phyloP scores from a whole-genome alignment of 2,329 filamentous ascomycete genomes.

The Ceratocystis albifundus region DNA sequence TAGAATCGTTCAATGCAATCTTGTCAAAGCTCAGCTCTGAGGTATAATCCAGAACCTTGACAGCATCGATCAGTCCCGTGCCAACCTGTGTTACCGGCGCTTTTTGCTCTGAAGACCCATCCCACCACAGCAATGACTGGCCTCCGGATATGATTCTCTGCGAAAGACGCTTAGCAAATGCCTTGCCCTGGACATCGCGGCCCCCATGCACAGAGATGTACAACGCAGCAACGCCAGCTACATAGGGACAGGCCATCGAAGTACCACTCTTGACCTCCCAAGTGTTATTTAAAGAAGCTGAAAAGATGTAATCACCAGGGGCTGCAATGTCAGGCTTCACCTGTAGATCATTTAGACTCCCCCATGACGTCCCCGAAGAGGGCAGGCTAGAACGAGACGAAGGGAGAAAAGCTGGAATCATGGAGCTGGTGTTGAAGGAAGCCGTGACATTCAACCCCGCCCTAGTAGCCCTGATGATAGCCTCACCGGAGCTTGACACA shows the following conservation, averaged over 20 bases:
- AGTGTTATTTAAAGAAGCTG: conserved; percentile 35
- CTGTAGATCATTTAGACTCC: conserved; percentile 35
- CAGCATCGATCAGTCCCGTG: conserved; percentile 38
- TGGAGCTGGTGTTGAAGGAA: conserved; percentile 30
- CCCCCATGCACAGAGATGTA: conserved; percentile 36
- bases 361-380: not conserved
- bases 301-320: conserved; percentile 40
- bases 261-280: conserved; percentile 43
- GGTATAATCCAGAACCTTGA: conserved; percentile 35
- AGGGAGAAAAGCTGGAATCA: conserved; percentile 8
- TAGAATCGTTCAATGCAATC: conserved; percentile 41
- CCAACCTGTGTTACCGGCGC: conserved; percentile 31
- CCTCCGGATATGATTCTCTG: conserved; percentile 19
- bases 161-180: not conserved
- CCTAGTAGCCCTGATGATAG: conserved; percentile 27
- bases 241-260: conserved; percentile 45
- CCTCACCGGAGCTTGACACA: conserved; percentile 25
- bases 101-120: conserved; percentile 27
- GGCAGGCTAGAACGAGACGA: no score
- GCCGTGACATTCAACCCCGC: conserved; percentile 31
- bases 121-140: conserved; percentile 8
- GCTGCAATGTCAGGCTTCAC: conserved; percentile 42
- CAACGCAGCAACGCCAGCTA: conserved; percentile 41
- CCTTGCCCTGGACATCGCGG: conserved; percentile 31
- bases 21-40: conserved; percentile 34